Base-by-base conservation (phyloP, 2,329 filamentous ascomycete species). In the Aspergillus tamarii region DNA sequence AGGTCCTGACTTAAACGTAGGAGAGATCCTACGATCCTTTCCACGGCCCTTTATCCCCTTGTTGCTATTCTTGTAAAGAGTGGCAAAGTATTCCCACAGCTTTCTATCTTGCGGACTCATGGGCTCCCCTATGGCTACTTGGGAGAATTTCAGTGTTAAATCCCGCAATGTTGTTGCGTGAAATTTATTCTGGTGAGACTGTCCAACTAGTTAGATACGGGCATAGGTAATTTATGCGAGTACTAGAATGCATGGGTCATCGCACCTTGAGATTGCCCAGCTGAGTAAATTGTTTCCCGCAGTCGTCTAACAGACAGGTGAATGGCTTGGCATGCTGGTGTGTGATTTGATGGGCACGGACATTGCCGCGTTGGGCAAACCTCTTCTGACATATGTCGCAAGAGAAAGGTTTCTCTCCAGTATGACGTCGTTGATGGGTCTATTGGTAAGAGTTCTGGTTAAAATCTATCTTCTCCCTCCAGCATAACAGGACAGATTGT, bases 1-100 rank as follows among this genome's bases (percentile, higher is more conserved):
- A 1, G 56, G 36, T 32, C 69, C 67, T 8, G 72, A 68, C 34
- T 72, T 74, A 41, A 70, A 69, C 7, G 70, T 72, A 19, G 72
- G 74, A 21, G 77, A 74, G 57, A 81, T 80, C 8, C 77, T 72
- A 23, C 92, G 85, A 70, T 94, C 91, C 75, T 94, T 95, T 50
- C 95, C 95, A 53, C 95, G 89, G 12, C 95, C 95, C 80, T 97
- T 98, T 83, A 98, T 97, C 1, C 95, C 95, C 78, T 97, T 97
- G 85, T 98, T 98, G 80, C 91, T 94, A 80, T 98, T 96, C 83
- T 96, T 97, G 85, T 97, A 97, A n/a, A 97, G 84, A 0, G 85
- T 85, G 4, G 89, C 86, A 74, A 98, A 95, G 80, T 97, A 96
- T 69, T 91, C 87, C 83, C 91, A 93, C 57, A 97, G 83, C 64